Evolutionary conservation across 768 basidiomycete species (phyloP).

Genomic region (Rhodotorula paludigena): DNA sequence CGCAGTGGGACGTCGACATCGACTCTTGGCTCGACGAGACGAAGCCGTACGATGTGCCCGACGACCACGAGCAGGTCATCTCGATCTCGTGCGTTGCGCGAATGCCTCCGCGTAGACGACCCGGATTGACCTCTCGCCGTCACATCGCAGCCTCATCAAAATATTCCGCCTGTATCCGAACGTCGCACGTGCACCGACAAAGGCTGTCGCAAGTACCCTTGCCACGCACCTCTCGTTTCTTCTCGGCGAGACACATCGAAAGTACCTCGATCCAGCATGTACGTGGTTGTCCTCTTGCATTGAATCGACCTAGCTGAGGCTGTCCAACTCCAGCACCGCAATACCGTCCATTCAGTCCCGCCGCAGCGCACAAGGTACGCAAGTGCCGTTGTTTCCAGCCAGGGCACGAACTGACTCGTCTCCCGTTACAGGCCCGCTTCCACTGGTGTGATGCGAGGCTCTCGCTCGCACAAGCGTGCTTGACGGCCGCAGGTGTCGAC

Average conservation of each 20-base stretch:
- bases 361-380: too few species aligned
- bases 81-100: conserved; percentile 14
- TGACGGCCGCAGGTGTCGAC: neutral
- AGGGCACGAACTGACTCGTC: too few species aligned
- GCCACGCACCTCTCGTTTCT: neutral
- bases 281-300: neutral
- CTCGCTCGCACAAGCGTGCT: conserved; percentile 8
- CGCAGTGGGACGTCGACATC: neutral
- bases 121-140: too few species aligned
- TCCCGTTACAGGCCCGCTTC: too few species aligned
- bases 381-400: too few species aligned
- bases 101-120: too few species aligned
- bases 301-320: neutral
- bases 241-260: neutral
- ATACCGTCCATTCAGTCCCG: too few species aligned
- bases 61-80: conserved; percentile 28
- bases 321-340: too few species aligned
- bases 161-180: neutral
- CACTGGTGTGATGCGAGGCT: neutral
- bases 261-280: conserved; percentile 8
- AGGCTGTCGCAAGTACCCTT: neutral
- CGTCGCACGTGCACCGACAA: neutral
- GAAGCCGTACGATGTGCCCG: conserved; percentile 15
- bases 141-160: too few species aligned
- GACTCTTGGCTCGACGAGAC: conserved; percentile 15